These are phyloP conservation scores for Linum trigynum DNA, from an alignment of 345 rosid species.

Conservation along the genomic window DNA sequence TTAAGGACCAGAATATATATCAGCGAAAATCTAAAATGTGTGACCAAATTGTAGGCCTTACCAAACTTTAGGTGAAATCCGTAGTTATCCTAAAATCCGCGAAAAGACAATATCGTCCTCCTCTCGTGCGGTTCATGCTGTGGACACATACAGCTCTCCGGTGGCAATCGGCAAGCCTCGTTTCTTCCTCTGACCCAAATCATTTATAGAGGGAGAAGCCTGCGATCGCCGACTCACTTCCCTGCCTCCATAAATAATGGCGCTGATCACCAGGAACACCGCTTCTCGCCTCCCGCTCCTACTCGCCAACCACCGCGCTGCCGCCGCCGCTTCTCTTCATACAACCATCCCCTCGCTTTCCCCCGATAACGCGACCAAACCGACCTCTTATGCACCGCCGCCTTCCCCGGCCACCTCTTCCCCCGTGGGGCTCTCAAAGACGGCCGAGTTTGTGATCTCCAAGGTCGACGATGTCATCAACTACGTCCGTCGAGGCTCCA, in stretches of 20 bases:
- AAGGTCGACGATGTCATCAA: constrained; percentile 91
- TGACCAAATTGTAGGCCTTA: too few relatives aligned
- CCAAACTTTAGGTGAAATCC: too few relatives aligned
- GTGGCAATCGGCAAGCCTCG: not conserved
- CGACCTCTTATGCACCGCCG: constrained; percentile 48
- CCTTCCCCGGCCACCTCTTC: constrained; percentile 46
- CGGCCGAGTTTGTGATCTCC: constrained; percentile 85
- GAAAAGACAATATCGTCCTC: too few relatives aligned
- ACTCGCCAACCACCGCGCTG: constrained; percentile 31
- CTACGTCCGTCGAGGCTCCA: constrained; percentile 92
- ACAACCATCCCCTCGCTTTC: constrained; percentile 40
- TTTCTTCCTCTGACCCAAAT: not conserved
- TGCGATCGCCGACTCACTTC: not conserved
- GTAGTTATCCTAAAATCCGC: too few relatives aligned
- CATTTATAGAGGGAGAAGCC: not conserved
- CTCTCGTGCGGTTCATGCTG: too few relatives aligned
- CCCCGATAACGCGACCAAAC: constrained; percentile 22
- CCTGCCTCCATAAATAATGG: constrained; percentile 29
- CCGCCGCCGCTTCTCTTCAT: constrained; percentile 36
- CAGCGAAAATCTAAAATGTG: too few relatives aligned
- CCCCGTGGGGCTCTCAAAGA: constrained; percentile 60
- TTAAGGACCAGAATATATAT: too few relatives aligned
- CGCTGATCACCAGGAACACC: constrained; percentile 47
- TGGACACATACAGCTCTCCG: too few relatives aligned
- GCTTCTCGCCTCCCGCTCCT: constrained; percentile 61